phyloP scores from a whole-genome alignment of 1,284 basidiomycete species.

The Ceratobasidium sp. region DNA sequence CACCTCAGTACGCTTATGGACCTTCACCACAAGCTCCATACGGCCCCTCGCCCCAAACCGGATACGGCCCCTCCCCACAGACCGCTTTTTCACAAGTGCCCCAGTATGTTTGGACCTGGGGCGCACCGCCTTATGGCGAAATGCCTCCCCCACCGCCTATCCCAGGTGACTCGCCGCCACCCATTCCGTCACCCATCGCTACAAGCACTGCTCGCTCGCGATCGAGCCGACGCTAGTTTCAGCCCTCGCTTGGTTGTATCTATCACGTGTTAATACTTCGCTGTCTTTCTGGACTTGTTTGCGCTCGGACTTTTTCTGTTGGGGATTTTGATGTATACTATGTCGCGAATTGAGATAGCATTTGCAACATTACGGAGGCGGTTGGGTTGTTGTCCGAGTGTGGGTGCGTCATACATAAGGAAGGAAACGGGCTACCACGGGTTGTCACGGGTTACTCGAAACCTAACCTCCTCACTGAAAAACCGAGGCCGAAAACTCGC shows the following conservation, averaged over 20 bases:
- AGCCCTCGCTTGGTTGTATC: neutral
- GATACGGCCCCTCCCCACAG: conserved; percentile 10
- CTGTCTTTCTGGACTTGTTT: neutral
- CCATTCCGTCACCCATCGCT: conserved; percentile 30
- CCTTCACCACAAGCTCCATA: neutral
- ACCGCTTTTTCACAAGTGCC: conserved; percentile 1
- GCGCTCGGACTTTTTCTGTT: neutral
- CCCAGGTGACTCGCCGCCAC: conserved; percentile 27
- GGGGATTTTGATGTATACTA: too few relatives aligned
- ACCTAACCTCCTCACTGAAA: too few relatives aligned
- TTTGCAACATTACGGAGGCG: too few relatives aligned
- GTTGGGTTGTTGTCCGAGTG: too few relatives aligned
- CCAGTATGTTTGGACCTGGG: conserved; percentile 8
- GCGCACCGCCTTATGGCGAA: neutral
- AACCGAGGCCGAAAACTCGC: too few relatives aligned
- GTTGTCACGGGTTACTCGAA: too few relatives aligned
- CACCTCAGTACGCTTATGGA: neutral
- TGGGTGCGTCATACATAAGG: too few relatives aligned
- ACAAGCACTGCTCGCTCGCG: conserved; percentile 2
- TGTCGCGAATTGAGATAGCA: too few relatives aligned
- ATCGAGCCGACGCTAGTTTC: neutral
- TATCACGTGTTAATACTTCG: neutral
- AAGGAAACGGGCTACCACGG: too few relatives aligned
- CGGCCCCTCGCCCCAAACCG: conserved; percentile 25
- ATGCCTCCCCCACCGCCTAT: neutral